Base-by-base conservation (phyloP, 805 yeast genomes). In the Pichia deserticola region DNA sequence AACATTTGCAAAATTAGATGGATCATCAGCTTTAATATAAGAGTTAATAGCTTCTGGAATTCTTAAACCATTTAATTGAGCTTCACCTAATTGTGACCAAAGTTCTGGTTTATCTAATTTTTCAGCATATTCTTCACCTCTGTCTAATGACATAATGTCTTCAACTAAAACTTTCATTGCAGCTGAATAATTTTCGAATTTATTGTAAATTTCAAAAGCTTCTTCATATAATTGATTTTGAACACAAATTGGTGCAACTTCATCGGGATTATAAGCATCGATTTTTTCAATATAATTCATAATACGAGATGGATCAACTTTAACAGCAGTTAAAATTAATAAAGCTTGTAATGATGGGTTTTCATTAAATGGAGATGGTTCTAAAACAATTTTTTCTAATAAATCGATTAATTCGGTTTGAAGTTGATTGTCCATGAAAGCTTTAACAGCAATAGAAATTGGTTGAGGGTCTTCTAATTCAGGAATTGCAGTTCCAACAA, bases 331-430 rank as follows among this genome's bases (percentile, higher is more conserved):
- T 64, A 93, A 78, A 57, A 93, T 78, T 64, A 93, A 73, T 66
- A 93, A 75, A 46, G 97, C 97, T 75, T 93, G 99, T 65, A 93
- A 76, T 29, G 96, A 90, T 58, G 95, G 86, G 67, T 93, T 93
- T 59, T 92, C 98, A 60, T 82, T 89, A 75, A 93, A 93, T 58
- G 97, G 95, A 60, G 98, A 90, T 49, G 98, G 97, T 71, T 93
- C 99, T 60, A 93, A 75, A 56, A 95, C 89, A 63, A 93, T 92
- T 75, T 93, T 93, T 70, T 93, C 99, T 60, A 93, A 76, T 57
- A 93, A 78, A 72, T 92, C 98, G 66, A 93, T 88, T 66, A 93
- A 79, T 71, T 93, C 99, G 54, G 81, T 78, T 44, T 97, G 96
- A 65, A 93, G 76, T 55, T 90, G 95, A 54, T 89, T 93, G 57